These are phyloP conservation scores for Penicillium psychrosexuale DNA, from an alignment of 2,329 filamentous ascomycete genomes.

Conservation along the genomic window DNA sequence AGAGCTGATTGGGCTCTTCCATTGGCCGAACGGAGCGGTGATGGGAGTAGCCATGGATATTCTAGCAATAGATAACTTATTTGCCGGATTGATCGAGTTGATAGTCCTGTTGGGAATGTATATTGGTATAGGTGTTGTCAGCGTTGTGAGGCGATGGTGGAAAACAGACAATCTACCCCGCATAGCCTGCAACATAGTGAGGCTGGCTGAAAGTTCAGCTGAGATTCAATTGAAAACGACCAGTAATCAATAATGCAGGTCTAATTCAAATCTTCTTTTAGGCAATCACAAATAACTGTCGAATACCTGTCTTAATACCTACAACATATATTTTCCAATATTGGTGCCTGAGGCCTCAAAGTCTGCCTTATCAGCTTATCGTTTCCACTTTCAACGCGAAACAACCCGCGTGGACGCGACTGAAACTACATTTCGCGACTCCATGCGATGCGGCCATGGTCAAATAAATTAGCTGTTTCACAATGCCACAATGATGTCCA, in stretches of 20 bases:
- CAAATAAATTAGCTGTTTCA: neutral
- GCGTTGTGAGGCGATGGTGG: neutral
- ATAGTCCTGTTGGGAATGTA: neutral
- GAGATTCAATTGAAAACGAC: neutral
- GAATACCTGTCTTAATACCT: too few relatives aligned
- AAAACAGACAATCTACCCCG: neutral
- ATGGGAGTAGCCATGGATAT: neutral
- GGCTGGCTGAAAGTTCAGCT: neutral
- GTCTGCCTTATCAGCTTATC: too few relatives aligned
- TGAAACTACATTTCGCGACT: neutral
- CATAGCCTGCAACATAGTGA: neutral
- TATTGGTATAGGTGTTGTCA: neutral
- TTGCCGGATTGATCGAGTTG: neutral
- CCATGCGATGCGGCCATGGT: neutral
- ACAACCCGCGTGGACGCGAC: neutral
- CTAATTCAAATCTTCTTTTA: too few relatives aligned
- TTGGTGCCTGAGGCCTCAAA: too few relatives aligned
- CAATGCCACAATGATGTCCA: constrained; percentile 20
- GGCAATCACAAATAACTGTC: too few relatives aligned
- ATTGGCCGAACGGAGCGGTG: constrained; percentile 33
- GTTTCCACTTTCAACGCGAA: neutral
- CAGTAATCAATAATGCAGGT: neutral
- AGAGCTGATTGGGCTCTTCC: constrained; percentile 35
- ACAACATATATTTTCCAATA: too few relatives aligned
- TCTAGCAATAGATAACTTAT: neutral